Evolutionary conservation across 805 yeast species (phyloP).

Genomic region (Torulaspora maleeae): DNA sequence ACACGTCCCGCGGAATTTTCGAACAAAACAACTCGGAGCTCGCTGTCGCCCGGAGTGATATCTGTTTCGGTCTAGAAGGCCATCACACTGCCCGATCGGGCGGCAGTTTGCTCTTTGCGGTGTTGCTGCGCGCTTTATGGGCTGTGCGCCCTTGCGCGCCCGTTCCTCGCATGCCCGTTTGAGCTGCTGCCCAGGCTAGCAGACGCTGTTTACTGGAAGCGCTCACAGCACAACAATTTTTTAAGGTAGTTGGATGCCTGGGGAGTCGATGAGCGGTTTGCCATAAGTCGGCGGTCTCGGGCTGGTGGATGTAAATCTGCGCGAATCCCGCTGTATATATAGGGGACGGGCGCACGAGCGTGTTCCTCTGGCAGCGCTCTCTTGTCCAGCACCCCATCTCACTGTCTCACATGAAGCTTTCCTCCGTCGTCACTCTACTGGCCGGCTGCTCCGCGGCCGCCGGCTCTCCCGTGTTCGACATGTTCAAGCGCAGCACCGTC

Average conservation of each 20-base stretch:
- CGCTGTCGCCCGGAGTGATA: no score
- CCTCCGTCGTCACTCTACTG: conserved; percentile 8
- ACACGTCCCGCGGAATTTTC: not conserved
- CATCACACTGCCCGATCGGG: not conserved
- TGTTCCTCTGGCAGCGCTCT: not conserved
- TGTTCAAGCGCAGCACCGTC: conserved; percentile 6
- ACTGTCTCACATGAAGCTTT: conserved; percentile 5
- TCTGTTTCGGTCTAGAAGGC: not conserved
- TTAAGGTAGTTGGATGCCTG: not conserved
- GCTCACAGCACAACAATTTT: not conserved
- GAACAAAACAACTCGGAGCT: not conserved
- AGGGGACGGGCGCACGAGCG: not conserved
- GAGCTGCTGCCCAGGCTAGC: not conserved
- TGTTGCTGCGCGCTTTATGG: not conserved
- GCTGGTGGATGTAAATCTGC: not conserved
- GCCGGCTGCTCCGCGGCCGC: conserved; percentile 9
- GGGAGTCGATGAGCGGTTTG: not conserved
- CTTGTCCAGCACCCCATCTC: not conserved
- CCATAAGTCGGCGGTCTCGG: no score
- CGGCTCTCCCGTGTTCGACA: conserved; percentile 10
- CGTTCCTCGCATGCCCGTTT: not conserved
- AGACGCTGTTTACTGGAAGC: not conserved
- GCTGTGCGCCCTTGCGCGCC: not conserved
- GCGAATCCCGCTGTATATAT: not conserved
- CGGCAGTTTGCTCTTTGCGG: not conserved